Conservation (phyloP, 2,329 filamentous ascomycete genomes). For the Colletotrichum magnum region DNA sequence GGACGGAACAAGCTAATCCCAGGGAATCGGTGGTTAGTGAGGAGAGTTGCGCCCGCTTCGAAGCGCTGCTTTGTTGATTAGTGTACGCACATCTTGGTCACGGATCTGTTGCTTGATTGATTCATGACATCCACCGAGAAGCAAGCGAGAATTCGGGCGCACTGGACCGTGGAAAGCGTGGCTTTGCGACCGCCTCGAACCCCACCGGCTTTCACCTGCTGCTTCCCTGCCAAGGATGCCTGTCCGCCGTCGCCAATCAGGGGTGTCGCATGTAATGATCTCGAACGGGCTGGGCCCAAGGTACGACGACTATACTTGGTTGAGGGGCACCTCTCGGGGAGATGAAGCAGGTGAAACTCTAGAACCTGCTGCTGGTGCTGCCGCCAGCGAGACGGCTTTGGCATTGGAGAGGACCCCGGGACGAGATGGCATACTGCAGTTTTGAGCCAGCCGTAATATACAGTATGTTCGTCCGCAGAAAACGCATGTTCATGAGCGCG, state of each 20-base stretch:
- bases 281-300: slow-evolving; percentile 3
- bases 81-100: slow-evolving; percentile 20
- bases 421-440: slow-evolving; percentile 27
- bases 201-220: slow-evolving; percentile 27
- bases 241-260: slow-evolving; percentile 29
- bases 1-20: slow-evolving; percentile 32
- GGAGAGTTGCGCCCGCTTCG: slow-evolving; percentile 26
- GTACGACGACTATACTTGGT: slow-evolving; percentile 12
- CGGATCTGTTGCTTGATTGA: slow-evolving; percentile 40
- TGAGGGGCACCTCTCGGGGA: background rate
- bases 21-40: slow-evolving; percentile 12
- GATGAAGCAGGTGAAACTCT: background rate
- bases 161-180: slow-evolving; percentile 24
- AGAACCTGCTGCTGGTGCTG: slow-evolving; percentile 11
- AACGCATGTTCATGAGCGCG: background rate
- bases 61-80: background rate
- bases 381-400: background rate
- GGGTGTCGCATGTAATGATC: slow-evolving; percentile 18
- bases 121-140: slow-evolving; percentile 22
- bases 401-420: slow-evolving; percentile 18
- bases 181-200: slow-evolving; percentile 18
- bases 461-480: background rate
- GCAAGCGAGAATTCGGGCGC: slow-evolving; percentile 37
- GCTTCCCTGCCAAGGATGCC: slow-evolving; percentile 16
- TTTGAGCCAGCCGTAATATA: slow-evolving; percentile 3